Conservation (phyloP, 768 basidiomycete species). For the Tephrocybe sp. region DNA sequence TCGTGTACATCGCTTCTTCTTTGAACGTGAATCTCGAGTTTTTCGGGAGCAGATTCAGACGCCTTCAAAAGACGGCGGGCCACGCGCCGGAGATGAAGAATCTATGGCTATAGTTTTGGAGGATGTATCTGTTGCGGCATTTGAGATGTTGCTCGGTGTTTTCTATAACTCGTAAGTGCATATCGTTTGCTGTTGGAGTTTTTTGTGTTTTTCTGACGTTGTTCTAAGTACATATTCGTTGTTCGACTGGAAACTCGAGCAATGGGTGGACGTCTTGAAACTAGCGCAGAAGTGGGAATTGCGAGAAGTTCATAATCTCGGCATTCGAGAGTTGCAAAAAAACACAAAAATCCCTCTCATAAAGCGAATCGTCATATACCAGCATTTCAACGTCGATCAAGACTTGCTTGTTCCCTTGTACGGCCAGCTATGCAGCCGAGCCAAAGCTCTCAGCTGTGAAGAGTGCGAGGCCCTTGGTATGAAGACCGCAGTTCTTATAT, state of each 20-base stretch:
- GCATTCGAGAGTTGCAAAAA: constrained; percentile 39
- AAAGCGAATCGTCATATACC: constrained; percentile 47
- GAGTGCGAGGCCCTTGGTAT: constrained; percentile 59
- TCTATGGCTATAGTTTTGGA: constrained; percentile 40
- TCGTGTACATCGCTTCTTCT: constrained; percentile 60
- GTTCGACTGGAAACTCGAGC: constrained; percentile 46
- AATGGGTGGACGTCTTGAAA: constrained; percentile 55
- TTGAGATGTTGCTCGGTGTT: constrained; percentile 50
- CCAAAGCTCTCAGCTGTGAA: constrained; percentile 46
- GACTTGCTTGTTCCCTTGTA: constrained; percentile 53
- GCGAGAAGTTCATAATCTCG: constrained; percentile 41
- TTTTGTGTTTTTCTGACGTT: neutral
- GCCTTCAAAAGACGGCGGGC: constrained; percentile 30
- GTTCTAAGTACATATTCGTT: constrained; percentile 50
- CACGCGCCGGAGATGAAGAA: constrained; percentile 37
- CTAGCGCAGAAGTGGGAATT: constrained; percentile 53
- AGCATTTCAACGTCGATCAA: constrained; percentile 47
- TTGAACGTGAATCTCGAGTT: constrained; percentile 55
- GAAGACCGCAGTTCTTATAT: constrained; percentile 53
- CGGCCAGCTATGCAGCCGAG: constrained; percentile 49
- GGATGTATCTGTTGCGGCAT: constrained; percentile 32
- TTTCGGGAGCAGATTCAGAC: constrained; percentile 38
- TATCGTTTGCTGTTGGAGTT: no score
- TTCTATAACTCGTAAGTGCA: constrained; percentile 54
- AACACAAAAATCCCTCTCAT: constrained; percentile 5